Conservation (phyloP, 371 early-diverging fungal species). For the Parasitella parasitica region DNA sequence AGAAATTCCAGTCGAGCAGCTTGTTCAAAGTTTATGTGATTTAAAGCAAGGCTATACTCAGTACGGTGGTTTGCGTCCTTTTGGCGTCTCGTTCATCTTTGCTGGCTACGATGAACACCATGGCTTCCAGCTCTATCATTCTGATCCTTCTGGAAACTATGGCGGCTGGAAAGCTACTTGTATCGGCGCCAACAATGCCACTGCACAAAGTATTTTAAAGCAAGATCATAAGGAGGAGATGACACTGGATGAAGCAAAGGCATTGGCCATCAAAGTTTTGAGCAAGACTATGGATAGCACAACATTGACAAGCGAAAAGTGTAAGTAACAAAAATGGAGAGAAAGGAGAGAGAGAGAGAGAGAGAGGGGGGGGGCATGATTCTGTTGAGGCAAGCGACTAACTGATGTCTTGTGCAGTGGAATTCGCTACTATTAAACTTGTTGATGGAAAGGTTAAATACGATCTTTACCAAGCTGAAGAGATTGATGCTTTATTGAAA, state of each 20-base stretch:
- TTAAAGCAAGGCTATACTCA: slow-evolving; percentile 99
- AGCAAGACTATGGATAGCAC: slow-evolving; percentile 96
- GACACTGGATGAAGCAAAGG: slow-evolving; percentile 85
- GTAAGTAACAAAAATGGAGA: no score
- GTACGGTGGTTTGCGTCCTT: slow-evolving; percentile 98
- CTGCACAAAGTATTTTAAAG: slow-evolving; percentile 90
- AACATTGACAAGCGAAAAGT: slow-evolving; percentile 85
- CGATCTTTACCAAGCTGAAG: slow-evolving; percentile 67
- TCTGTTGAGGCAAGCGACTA: no score
- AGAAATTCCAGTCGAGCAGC: slow-evolving; percentile 89
- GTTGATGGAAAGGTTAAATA: slow-evolving; percentile 56
- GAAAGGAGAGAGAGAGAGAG: background rate
- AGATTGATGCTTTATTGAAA: slow-evolving; percentile 77
- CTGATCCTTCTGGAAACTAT: slow-evolving; percentile 99
- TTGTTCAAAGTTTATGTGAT: slow-evolving; percentile 95
- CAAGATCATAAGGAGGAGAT: slow-evolving; percentile 93
- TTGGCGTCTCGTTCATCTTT: slow-evolving; percentile 98
- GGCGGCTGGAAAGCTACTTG: slow-evolving; percentile 98
- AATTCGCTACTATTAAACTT: slow-evolving; percentile 77
- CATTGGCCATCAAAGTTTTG: slow-evolving; percentile 88
- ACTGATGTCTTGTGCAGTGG: no score
- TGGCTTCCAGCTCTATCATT: slow-evolving; percentile 97
- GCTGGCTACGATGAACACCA: slow-evolving; percentile 91
- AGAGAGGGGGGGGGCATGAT: no score
- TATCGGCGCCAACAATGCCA: slow-evolving; percentile 94